Base-by-base conservation (phyloP, 1,284 basidiomycete genomes). In the Malassezia obtusa region DNA sequence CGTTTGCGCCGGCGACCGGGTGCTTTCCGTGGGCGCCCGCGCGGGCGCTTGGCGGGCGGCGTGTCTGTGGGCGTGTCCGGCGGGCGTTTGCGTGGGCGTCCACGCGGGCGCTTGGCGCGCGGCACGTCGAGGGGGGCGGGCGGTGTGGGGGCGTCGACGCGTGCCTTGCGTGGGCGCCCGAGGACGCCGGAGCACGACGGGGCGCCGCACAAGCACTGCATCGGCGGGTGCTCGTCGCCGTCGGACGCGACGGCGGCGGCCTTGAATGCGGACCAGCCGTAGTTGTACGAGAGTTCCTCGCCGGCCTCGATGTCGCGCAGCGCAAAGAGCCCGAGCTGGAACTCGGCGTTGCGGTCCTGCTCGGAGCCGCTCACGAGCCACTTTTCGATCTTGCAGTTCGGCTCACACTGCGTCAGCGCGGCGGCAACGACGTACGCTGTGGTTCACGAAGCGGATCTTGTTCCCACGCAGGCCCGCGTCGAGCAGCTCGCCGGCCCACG, bases 261-360 rank as follows among this genome's bases (percentile, higher is more conserved):
- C 31, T 57, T 55, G 52, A 68, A 68, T 1, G 58, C 61, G 14
- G 62, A 58, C 65, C 65, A 68, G n/a, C 64, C 50, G 36, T 71
- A 71, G 50, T 68, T 63, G 55, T 71, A 71, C 3, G 67, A 67
- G 32, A 71, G 47, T 49, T 71, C 68, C 48, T 71, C 68, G 28
- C 68, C 68, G 15, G 58, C 61, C 11, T 47, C 61, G 36, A 71
- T 69, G 39, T 69, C 67, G 31, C 68, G 58, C 11, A 50, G 39
- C 3, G 68, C 68, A 51, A 67, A 69, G 7, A 71, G 51, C 8
- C 65, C 68, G 17, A 71, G 62, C 58, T 71, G 60, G 37, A 67
- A 69, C 45, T 71, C 68, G 15, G 64, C 67, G 4, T 55, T 60
- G 12, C 54, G 54, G 37, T 56, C 53, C 53, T 69, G 64, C 40